A percentile compares a stretch with the other conserved stretches of the same genome.
phyloP scores from a whole-genome alignment of 2,329 filamentous ascomycete species.

The Endocalyx cinctus region DNA sequence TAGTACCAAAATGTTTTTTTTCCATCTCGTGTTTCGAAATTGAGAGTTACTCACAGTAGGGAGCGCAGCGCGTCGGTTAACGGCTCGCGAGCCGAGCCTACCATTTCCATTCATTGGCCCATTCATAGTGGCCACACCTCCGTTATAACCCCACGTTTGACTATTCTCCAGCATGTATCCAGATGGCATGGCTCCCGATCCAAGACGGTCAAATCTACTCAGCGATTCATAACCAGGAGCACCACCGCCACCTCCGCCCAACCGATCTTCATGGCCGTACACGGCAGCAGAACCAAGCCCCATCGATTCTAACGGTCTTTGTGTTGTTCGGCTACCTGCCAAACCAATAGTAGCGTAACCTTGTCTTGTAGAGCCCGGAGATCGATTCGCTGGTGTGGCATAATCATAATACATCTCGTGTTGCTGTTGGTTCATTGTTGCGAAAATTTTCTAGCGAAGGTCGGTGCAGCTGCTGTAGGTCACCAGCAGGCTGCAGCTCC shows the following conservation, averaged over 20 bases:
- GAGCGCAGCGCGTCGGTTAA: conserved; percentile 56
- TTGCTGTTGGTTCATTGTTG: conserved; percentile 47
- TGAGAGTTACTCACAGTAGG: conserved; percentile 60
- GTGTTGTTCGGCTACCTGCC: conserved; percentile 59
- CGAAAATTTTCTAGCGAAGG: conserved; percentile 13
- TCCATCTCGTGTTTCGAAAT: too few species aligned
- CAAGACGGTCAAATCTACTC: conserved; percentile 32
- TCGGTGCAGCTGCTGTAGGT: conserved; percentile 23
- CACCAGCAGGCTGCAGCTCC: conserved; percentile 26
- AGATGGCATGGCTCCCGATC: conserved; percentile 32
- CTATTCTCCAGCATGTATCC: conserved; percentile 60
- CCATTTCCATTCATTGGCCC: conserved; percentile 62
- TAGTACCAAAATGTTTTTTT: too few species aligned
- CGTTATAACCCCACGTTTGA: conserved; percentile 74
- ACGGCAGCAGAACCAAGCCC: conserved; percentile 57
- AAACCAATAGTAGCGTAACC: conserved; percentile 54
- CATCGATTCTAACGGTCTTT: conserved; percentile 73
- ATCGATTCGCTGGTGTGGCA: conserved; percentile 56
- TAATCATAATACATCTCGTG: conserved; percentile 74
- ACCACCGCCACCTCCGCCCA: too few species aligned
- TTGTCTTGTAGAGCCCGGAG: conserved; percentile 66
- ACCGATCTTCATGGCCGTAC: conserved; percentile 63
- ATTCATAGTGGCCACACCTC: conserved; percentile 58
- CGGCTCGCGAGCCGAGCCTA: conserved; percentile 44
- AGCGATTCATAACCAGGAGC: conserved; percentile 54